A percentile compares a stretch with the other conserved stretches of the same genome.
These are phyloP conservation scores for Antitrichia curtipendula DNA, from an alignment of 225 moss, liverwort and hornwort species.

Conservation along the genomic window DNA sequence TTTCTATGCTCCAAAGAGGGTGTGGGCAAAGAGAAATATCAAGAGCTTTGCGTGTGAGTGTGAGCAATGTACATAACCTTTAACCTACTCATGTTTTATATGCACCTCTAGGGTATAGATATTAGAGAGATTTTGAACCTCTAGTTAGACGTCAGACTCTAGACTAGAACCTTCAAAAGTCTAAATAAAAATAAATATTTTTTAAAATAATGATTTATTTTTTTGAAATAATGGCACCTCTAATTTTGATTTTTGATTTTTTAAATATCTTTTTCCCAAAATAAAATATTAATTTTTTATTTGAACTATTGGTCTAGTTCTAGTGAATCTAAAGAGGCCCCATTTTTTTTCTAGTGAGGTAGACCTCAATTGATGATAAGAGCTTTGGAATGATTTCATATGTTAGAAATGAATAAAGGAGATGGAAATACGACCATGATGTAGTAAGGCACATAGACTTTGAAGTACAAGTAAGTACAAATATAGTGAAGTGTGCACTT, in stretches of 20 bases:
- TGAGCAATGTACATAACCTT: not conserved
- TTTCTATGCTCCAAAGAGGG: not conserved
- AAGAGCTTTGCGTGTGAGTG: not conserved
- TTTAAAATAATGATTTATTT: too few species aligned
- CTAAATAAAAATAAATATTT: too few species aligned
- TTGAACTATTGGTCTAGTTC: too few species aligned
- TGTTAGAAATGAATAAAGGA: not conserved
- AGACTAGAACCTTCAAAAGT: too few species aligned
- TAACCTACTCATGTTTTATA: accelerated
- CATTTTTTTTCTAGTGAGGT: too few species aligned
- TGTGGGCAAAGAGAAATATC: not conserved
- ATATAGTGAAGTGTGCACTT: accelerated
- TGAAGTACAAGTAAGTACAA: not conserved
- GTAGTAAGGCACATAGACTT: not conserved
- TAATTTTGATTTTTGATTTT: too few species aligned
- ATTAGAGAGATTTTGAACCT: too few species aligned
- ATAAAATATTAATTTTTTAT: too few species aligned
- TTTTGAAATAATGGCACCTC: too few species aligned
- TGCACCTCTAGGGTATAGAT: not conserved
- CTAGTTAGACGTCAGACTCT: too few species aligned
- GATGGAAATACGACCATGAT: accelerated
- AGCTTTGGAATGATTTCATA: accelerated
- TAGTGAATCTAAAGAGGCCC: too few species aligned
- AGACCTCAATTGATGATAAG: not conserved
- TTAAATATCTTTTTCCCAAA: too few species aligned